Evolutionary conservation across 2,329 filamentous ascomycete genomes (phyloP).

Genomic region (Aspergillus caelatus): DNA sequence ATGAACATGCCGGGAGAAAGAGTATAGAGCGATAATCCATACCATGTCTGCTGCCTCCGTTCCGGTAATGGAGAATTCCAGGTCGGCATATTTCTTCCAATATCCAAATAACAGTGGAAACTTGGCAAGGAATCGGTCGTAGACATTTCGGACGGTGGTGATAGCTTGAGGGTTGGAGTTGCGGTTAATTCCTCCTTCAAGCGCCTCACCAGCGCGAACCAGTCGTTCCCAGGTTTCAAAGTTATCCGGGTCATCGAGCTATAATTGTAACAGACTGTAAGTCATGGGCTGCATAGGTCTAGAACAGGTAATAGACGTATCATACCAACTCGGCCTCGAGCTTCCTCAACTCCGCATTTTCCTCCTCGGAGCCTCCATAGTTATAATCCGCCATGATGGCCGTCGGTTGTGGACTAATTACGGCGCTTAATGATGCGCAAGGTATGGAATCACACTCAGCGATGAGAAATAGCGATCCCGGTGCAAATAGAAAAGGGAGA

Average conservation of each 20-base stretch:
- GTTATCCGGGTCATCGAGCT: conserved; percentile 77
- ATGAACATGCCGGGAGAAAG: not conserved
- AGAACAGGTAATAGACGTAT: conserved; percentile 2
- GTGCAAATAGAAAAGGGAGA: conserved; percentile 1
- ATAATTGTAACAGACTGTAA: conserved; percentile 18
- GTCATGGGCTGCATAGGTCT: not conserved
- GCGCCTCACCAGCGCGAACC: conserved; percentile 75
- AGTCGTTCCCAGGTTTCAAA: conserved; percentile 96
- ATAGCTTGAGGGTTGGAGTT: conserved; percentile 96
- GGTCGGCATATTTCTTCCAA: conserved; percentile 99
- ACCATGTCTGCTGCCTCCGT: conserved; percentile 98
- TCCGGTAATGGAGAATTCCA: conserved; percentile 95
- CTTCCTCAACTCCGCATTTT: conserved; percentile 79
- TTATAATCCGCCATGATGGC: conserved; percentile 70
- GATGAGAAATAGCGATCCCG: not conserved
- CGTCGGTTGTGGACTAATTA: not conserved
- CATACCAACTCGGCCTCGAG: conserved; percentile 77
- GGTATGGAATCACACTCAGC: conserved; percentile 4
- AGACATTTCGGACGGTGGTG: conserved; percentile 80
- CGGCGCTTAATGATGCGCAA: not conserved
- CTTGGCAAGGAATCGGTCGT: conserved; percentile 90
- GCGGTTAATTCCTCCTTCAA: conserved; percentile 91
- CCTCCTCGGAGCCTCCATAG: conserved; percentile 75
- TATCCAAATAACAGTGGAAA: conserved; percentile 96
- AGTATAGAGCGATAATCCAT: conserved; percentile 30